Evolutionary conservation across 1,284 basidiomycete genomes (phyloP), one percentile per base, ranked within the genome.

Genomic region (Ganoderma boninense): DNA sequence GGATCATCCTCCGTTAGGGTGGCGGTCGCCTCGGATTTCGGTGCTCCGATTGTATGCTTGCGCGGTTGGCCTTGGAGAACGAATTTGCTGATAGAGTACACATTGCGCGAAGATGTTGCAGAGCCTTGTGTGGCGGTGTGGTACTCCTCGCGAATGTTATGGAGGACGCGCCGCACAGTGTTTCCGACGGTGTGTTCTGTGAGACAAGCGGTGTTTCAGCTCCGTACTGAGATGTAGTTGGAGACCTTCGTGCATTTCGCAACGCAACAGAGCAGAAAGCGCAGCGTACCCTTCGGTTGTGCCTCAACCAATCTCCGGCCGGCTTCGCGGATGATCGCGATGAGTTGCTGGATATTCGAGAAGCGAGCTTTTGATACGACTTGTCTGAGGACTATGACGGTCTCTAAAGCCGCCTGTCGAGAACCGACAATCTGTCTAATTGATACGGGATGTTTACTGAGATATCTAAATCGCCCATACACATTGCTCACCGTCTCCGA

Each of bases 141-240:
- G 80, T 96, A 97, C 79, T 99, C 97, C 82, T 99, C 97, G 63
- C 96, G 89, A 71, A 99, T 92, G 77, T 98, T 93, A 78, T 97
- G 95, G 43, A 98, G 85, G 49, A 98, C 91, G 76, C 96, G 93
- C 44, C 97, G 90, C 60, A 97, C 93, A 42, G 97, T 97, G 80
- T 98, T 99, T 16, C 96, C 96, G 54, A 98, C 93, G 57, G 96
- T 94, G 77, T 97, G 93, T 80, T 99, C 97, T 97, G 52, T n/a
- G 18, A 38, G 42, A 26, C 26, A 76, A 66, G 56, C 13, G 44
- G 49, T 63, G 54, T 35, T 59, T 59, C n/a, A 60, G 38, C 18
- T n/a, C 11, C 14, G 40, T 44, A n/a, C n/a, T n/a, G n/a, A n/a
- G n/a, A n/a, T n/a, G 35, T 35, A 7, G 35, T 3, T 35, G 35